A percentile compares a stretch with the other conserved stretches of the same genome.
phyloP scores from a whole-genome alignment of 495 filamentous ascomycete genomes.

The Xylaria acuta region DNA sequence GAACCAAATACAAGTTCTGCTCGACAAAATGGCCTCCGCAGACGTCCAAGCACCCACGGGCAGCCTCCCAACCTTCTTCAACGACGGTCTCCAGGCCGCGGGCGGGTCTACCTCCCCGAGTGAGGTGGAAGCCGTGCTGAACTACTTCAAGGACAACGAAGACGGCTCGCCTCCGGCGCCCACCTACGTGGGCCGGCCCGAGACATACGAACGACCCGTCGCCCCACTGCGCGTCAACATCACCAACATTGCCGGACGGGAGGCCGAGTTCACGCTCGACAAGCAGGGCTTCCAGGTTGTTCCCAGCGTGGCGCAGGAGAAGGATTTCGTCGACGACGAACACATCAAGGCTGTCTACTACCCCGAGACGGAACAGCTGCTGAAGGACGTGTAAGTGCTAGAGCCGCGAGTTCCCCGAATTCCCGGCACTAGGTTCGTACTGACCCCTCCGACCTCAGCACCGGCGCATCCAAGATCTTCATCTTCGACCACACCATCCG shows the following conservation, averaged over 20 bases:
- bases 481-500: conserved; percentile 82
- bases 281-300: conserved; percentile 51
- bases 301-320: conserved; percentile 53
- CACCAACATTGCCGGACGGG: conserved; percentile 47
- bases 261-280: conserved; percentile 50
- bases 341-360: conserved; percentile 71
- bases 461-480: conserved; percentile 68
- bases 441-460: conserved; percentile 51
- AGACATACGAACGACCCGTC: conserved; percentile 56
- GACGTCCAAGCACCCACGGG: conserved; percentile 35
- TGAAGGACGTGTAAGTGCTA: conserved; percentile 65
- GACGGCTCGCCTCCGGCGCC: conserved; percentile 64
- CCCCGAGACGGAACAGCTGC: conserved; percentile 67
- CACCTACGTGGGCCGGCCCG: conserved; percentile 54
- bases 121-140: conserved; percentile 62
- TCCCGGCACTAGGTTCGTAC: not conserved
- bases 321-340: conserved; percentile 72
- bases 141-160: conserved; percentile 65
- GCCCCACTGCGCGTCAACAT: conserved; percentile 46
- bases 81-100: conserved; percentile 20
- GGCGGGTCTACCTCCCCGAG: conserved; percentile 10
- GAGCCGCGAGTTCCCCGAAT: not conserved
- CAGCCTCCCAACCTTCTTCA: conserved; percentile 29
- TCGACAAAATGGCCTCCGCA: conserved; percentile 36
- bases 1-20: not conserved